phyloP scores from a whole-genome alignment of 1,139 yeast genomes.

The Geotrichum histeridarum region DNA sequence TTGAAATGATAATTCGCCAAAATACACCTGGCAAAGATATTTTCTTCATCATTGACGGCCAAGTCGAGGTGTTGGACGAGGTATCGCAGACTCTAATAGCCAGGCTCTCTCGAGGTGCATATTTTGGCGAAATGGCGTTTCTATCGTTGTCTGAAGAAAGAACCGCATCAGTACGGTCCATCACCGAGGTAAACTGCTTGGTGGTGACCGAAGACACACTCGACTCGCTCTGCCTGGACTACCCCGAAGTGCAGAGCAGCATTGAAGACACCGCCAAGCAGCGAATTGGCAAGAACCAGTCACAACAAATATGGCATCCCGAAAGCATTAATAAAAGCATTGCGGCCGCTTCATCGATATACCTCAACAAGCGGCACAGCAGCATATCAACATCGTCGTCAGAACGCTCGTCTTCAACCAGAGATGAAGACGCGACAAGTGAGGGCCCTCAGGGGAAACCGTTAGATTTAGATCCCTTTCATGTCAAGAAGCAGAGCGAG shows the following conservation, averaged over 20 bases:
- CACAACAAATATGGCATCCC: constrained; percentile 29
- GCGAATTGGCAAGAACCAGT: constrained; percentile 50
- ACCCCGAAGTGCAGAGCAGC: constrained; percentile 55
- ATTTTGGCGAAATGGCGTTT: constrained; percentile 75
- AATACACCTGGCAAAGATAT: constrained; percentile 60
- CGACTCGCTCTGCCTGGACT: constrained; percentile 49
- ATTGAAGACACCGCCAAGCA: constrained; percentile 57
- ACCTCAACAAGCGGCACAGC: constrained; percentile 12
- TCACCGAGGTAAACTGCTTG: constrained; percentile 55
- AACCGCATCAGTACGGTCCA: constrained; percentile 60
- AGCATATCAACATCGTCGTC: constrained; percentile 7
- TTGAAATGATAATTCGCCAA: constrained; percentile 55
- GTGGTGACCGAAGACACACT: constrained; percentile 53
- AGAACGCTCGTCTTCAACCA: background rate
- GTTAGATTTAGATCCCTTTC: constrained; percentile 6
- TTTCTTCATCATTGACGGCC: constrained; percentile 61
- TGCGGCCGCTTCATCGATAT: background rate
- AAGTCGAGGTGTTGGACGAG: constrained; percentile 60
- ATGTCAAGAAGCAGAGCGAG: constrained; percentile 5
- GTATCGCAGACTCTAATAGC: constrained; percentile 44
- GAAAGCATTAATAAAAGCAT: background rate
- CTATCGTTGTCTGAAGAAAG: constrained; percentile 49
- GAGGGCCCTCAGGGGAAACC: constrained; percentile 7
- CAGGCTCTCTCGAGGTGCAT: constrained; percentile 55
- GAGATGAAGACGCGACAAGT: background rate